These are phyloP conservation scores for Colletotrichum caudatum DNA, from an alignment of 2,329 filamentous ascomycete species.

Conservation along the genomic window DNA sequence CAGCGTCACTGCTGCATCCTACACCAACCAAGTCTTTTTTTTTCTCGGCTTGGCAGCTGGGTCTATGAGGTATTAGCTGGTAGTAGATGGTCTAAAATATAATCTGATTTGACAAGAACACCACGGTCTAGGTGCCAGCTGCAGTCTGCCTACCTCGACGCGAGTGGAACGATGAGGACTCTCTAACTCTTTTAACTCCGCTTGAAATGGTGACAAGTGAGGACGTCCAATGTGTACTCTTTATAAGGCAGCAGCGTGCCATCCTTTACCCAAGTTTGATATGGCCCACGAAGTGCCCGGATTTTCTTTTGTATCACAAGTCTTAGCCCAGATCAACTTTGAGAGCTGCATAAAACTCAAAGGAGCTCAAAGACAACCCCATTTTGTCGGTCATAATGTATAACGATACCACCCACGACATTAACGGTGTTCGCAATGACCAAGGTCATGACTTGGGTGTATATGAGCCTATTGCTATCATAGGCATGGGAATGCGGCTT, in stretches of 20 bases:
- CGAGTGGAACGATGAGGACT: background rate
- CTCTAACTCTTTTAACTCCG: background rate
- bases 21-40: background rate
- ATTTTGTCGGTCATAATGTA: background rate
- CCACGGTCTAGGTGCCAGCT: background rate
- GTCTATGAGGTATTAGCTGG: background rate
- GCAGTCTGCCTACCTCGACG: background rate
- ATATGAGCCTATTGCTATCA: slow-evolving; percentile 48
- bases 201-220: background rate
- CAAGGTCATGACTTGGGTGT: background rate
- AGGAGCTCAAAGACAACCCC: too few species aligned
- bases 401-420: background rate
- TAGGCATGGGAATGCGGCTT: slow-evolving; percentile 50
- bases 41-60: background rate
- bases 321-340: background rate
- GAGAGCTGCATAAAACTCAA: background rate
- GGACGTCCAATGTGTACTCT: background rate
- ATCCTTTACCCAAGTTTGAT: background rate
- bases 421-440: background rate
- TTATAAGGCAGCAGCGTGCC: background rate
- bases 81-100: background rate
- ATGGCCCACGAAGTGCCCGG: too few species aligned
- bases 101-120: background rate
- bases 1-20: slow-evolving; percentile 29
- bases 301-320: too few species aligned